Conservation (phyloP, 148 eudicot species). For the Spergularia bocconei region DNA sequence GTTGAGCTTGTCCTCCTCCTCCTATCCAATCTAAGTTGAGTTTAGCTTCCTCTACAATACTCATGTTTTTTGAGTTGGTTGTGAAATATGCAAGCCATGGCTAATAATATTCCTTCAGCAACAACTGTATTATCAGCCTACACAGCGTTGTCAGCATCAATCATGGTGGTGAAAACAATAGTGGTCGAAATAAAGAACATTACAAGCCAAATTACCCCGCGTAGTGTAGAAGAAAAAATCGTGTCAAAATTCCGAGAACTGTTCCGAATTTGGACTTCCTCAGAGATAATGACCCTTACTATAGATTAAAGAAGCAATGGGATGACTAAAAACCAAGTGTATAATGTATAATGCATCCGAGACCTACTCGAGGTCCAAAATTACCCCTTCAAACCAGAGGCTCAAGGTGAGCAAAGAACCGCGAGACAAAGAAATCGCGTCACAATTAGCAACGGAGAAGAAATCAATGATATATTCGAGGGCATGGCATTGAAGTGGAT, state of each 20-base stretch:
- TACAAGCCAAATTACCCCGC: neutral
- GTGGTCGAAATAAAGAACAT: neutral
- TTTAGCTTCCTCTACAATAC: too few species aligned
- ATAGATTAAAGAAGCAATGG: constrained; percentile 28
- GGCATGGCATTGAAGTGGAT: constrained; percentile 17
- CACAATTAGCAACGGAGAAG: constrained; percentile 33
- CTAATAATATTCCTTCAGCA: constrained; percentile 4
- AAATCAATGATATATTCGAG: constrained; percentile 29
- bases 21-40: too few species aligned
- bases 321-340: constrained; percentile 35
- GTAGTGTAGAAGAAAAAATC: neutral
- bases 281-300: constrained; percentile 26
- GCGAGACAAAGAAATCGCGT: constrained; percentile 32
- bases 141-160: constrained; percentile 8
- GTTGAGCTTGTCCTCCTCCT: too few species aligned
- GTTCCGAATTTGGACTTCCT: neutral
- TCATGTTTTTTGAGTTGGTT: too few species aligned
- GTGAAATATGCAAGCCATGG: neutral
- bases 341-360: constrained; percentile 47
- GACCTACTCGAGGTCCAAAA: constrained; percentile 39
- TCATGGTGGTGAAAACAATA: constrained; percentile 5
- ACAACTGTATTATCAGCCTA: constrained; percentile 16
- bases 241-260: neutral
- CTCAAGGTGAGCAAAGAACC: constrained; percentile 36
- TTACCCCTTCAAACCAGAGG: constrained; percentile 33